Evolutionary conservation across 148 eudicot species (phyloP).

Genomic region (Nyssa sinensis): DNA sequence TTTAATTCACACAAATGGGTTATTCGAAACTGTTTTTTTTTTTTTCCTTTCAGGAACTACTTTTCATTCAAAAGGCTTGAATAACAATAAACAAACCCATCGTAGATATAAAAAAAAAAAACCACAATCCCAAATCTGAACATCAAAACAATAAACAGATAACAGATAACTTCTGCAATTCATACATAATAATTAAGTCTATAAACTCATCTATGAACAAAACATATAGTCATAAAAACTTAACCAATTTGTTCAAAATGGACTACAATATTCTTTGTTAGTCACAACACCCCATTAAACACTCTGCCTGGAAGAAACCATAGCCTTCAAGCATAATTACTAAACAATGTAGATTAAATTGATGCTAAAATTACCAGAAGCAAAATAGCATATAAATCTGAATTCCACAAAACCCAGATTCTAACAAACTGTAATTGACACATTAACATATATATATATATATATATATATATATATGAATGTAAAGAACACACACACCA

Average conservation of each 20-base stretch:
- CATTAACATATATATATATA: not conserved
- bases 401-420: not conserved
- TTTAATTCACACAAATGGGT: not conserved
- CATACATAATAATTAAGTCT: not conserved
- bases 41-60: not conserved
- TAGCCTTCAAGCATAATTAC: not conserved
- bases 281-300: not conserved
- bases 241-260: not conserved
- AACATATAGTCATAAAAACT: not conserved
- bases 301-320: not conserved
- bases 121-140: no score
- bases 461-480: not conserved
- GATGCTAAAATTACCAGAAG: not conserved
- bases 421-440: not conserved
- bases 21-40: not conserved
- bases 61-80: no score
- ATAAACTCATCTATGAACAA: no score
- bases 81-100: no score
- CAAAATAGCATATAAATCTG: not conserved
- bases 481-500: no score
- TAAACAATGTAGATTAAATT: conserved; percentile 2
- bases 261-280: not conserved
- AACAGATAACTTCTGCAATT: not conserved
- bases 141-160: no score
- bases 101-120: no score